These are phyloP conservation scores for Peronospora farinosa DNA, from an alignment of 352 stramenopile genomes.

Conservation along the genomic window DNA sequence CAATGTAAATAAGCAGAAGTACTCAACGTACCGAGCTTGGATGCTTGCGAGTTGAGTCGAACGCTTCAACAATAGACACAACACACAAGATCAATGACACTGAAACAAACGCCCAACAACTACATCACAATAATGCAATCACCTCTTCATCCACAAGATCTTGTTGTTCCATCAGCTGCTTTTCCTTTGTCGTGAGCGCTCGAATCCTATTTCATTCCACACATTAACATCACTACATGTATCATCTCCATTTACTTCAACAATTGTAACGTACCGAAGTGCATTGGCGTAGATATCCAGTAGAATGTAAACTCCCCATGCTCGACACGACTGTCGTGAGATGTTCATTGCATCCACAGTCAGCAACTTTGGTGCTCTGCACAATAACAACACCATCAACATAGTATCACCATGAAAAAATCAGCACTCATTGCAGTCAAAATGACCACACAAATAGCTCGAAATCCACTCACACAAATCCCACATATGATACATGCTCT, in stretches of 20 bases:
- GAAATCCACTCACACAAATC: slow-evolving; percentile 56
- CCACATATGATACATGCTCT: slow-evolving; percentile 77
- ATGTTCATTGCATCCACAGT: slow-evolving; percentile 64
- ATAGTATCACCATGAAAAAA: neutral
- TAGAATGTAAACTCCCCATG: slow-evolving; percentile 68
- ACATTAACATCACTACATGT: neutral
- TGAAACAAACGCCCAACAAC: neutral
- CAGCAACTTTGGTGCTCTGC: slow-evolving; percentile 66
- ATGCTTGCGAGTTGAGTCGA: slow-evolving; percentile 37
- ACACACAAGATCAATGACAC: neutral
- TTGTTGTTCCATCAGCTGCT: slow-evolving; percentile 41
- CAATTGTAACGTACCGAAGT: slow-evolving; percentile 38
- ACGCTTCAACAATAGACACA: slow-evolving; percentile 25
- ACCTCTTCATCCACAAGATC: slow-evolving; percentile 58
- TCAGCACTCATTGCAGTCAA: neutral
- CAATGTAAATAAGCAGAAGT: neutral
- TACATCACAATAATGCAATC: neutral
- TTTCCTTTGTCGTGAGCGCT: slow-evolving; percentile 52
- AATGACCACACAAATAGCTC: too few relatives aligned
- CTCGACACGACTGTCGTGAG: slow-evolving; percentile 63
- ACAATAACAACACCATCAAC: slow-evolving; percentile 9
- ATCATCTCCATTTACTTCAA: neutral
- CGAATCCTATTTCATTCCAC: slow-evolving; percentile 35
- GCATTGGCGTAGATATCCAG: slow-evolving; percentile 77
- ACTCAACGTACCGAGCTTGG: slow-evolving; percentile 32